Evolutionary conservation across 2,329 filamentous ascomycete genomes (phyloP).

Genomic region (Arthrobotrys musiformis): DNA sequence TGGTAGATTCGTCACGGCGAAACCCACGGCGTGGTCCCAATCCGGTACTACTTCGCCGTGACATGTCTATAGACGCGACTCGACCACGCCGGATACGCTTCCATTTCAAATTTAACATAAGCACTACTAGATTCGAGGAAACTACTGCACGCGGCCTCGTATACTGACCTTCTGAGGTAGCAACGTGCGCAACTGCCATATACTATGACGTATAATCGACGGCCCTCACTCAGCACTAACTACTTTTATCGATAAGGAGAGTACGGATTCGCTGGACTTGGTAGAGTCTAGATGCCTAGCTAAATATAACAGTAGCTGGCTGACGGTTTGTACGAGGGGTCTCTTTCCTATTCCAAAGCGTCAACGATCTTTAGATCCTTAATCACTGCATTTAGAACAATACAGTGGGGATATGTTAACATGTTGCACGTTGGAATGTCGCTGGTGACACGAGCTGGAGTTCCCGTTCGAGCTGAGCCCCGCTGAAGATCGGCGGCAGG

Average conservation of each 20-base stretch:
- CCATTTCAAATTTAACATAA: no score
- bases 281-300: neutral
- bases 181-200: neutral
- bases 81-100: no score
- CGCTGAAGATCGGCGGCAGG: neutral
- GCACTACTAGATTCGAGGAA: no score
- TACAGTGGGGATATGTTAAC: no score
- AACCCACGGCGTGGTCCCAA: no score
- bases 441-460: neutral
- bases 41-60: no score
- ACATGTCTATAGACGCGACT: no score
- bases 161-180: neutral
- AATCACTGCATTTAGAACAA: neutral
- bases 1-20: no score
- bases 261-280: neutral
- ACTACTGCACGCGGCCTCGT: neutral
- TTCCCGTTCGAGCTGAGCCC: neutral
- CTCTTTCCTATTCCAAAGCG: neutral
- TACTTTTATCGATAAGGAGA: neutral
- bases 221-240: neutral
- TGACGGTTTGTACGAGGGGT: neutral
- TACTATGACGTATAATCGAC: neutral
- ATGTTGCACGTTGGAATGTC: neutral
- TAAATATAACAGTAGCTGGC: neutral
- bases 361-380: neutral